These are phyloP conservation scores for Datisca glomerata DNA, from an alignment of 306 rosid genomes.

Conservation along the genomic window DNA sequence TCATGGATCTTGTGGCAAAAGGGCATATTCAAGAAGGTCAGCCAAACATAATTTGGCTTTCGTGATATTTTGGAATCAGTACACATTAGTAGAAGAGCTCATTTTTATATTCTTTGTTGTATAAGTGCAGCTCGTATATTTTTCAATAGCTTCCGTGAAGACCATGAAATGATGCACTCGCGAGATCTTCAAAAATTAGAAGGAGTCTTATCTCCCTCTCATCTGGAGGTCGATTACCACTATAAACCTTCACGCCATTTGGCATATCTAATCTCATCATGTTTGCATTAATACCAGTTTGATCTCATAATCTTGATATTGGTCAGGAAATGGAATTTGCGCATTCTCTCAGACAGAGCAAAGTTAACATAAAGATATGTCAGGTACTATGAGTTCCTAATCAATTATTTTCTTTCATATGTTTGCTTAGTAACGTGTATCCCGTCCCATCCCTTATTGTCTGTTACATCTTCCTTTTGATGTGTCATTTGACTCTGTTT, in stretches of 20 bases:
- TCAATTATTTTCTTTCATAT: slow-evolving; percentile 1
- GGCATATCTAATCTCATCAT: no score
- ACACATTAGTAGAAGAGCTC: not conserved
- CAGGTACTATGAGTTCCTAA: slow-evolving; percentile 59
- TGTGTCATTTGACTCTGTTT: no score
- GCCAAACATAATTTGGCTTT: slow-evolving; percentile 5
- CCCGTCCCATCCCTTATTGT: no score
- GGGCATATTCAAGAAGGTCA: slow-evolving; percentile 91
- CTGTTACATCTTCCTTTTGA: no score
- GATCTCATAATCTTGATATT: slow-evolving; percentile 13
- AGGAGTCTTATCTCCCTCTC: slow-evolving; percentile 92
- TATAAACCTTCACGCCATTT: no score
- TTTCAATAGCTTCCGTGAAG: slow-evolving; percentile 74
- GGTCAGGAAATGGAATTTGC: slow-evolving; percentile 94
- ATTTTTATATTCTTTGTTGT: slow-evolving; percentile 14
- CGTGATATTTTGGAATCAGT: not conserved
- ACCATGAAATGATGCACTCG: slow-evolving; percentile 80
- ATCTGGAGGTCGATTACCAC: slow-evolving; percentile 48
- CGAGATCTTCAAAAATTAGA: slow-evolving; percentile 87
- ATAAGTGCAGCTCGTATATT: slow-evolving; percentile 55
- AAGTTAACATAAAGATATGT: slow-evolving; percentile 91
- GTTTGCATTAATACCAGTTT: no score
- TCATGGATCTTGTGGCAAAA: slow-evolving; percentile 93
- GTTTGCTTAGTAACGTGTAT: no score
- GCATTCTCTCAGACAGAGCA: slow-evolving; percentile 76